Base-by-base conservation (phyloP, 208 protist species). In the Kentomonas sorsogonicus region DNA sequence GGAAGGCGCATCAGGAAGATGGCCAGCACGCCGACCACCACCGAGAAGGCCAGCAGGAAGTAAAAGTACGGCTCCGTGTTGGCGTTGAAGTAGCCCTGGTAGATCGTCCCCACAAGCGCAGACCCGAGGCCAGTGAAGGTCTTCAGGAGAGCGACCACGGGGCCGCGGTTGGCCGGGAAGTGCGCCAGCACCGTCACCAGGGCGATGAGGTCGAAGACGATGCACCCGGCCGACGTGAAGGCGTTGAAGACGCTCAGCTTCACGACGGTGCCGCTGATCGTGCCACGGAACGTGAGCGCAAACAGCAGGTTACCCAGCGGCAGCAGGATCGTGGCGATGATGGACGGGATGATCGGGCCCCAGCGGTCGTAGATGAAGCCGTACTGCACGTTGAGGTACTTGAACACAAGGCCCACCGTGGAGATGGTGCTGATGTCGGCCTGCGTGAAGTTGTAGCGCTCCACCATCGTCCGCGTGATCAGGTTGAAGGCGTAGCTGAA, bases 101-200 rank as follows among this genome's bases (percentile, higher is more conserved):
- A 62, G 51, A 76, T 74, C 20, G 58, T 58, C 25, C 66, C 74
- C 15, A 82, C 23, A 47, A 82, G 69, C n/a, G 69, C 70, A 25
- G 59, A 67, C 25, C 74, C 74, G 23, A 82, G 69, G 29, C 74
- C 74, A 22, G 57, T 72, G 65, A 77, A 77, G 39, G 69, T 76
- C 40, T 82, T 82, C 29, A 73, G 50, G 13, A 82, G 53, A 6
- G 63, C 74, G 15, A 72, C 64, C 20, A 82, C 74, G 29, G 60
- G 27, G 1, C 74, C 74, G 16, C 60, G 39, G 46, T 66, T 30
- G 4, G 46, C 53, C 18, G 74, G 74, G 47, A 82, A 82, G 54
- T 74, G 56, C 13, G 62, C 66, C 2, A 77, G 34, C 29, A 71
- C 36, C 1, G 70, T 73, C 69, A 82, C 64, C 18, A 64, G 53